Conservation (phyloP, 768 basidiomycete genomes). For the Inosperma sp. region DNA sequence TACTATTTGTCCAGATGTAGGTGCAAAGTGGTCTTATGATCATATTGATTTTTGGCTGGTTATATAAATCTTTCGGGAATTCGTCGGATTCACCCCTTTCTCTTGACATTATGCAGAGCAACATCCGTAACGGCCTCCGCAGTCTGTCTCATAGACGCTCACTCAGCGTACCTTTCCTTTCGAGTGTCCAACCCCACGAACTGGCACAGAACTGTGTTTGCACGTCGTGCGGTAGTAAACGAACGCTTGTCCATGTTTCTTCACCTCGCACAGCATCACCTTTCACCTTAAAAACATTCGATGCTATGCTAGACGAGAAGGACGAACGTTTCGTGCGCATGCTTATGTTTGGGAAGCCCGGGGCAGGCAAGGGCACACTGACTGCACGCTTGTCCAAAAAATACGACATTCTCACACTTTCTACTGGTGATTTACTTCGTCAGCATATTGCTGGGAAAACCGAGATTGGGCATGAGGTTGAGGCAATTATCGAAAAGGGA, state of each 20-base stretch:
- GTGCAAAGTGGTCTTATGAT: conserved; percentile 3
- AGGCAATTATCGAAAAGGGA: conserved; percentile 74
- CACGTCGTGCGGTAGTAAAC: conserved; percentile 11
- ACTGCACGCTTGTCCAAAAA: conserved; percentile 69
- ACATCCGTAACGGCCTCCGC: conserved; percentile 1
- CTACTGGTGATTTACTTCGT: conserved; percentile 81
- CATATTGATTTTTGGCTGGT: neutral
- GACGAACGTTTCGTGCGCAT: conserved; percentile 49
- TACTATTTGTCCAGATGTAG: too few relatives aligned
- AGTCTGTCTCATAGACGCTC: conserved; percentile 6
- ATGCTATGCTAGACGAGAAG: conserved; percentile 34
- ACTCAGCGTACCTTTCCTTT: neutral
- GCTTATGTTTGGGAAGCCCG: conserved; percentile 80
- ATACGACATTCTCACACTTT: conserved; percentile 73
- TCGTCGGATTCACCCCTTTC: neutral
- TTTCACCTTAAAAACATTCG: conserved; percentile 45
- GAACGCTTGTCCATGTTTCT: conserved; percentile 29
- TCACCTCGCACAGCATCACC: conserved; percentile 42
- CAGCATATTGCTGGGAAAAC: conserved; percentile 79
- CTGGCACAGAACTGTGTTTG: too few relatives aligned
- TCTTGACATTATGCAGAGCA: conserved; percentile 3
- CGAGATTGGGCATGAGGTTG: conserved; percentile 66
- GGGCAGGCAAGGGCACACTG: conserved; percentile 83
- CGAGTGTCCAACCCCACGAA: too few relatives aligned
- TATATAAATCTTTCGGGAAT: too few relatives aligned